Conservation (phyloP, 345 rosid genomes). For the Barbarea vulgaris region DNA sequence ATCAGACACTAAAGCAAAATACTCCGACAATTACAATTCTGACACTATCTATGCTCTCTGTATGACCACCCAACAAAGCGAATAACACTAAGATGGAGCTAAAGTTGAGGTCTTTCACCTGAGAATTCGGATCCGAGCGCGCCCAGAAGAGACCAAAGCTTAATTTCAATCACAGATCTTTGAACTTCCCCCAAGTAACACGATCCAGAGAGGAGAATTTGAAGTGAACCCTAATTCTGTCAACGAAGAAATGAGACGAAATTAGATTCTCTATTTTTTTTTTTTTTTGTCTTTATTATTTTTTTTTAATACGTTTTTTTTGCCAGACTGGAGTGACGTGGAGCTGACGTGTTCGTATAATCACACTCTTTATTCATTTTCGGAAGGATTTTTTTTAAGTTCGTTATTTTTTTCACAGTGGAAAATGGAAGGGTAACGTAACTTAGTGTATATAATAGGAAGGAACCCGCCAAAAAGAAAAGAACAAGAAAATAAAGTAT, state of each 20-base stretch:
- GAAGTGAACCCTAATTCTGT: constrained; percentile 34
- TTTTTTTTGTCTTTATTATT: not conserved
- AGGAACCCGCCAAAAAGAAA: not conserved
- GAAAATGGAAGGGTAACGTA: not conserved
- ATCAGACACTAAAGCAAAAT: constrained; percentile 16
- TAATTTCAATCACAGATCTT: constrained; percentile 26
- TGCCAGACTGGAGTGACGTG: constrained; percentile 24
- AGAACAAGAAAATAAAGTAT: too few species aligned
- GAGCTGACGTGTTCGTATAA: not conserved
- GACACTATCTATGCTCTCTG: constrained; percentile 16
- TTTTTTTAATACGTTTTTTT: not conserved
- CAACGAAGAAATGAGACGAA: constrained; percentile 34
- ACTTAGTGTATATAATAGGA: not conserved
- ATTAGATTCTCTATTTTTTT: not conserved
- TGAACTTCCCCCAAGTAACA: not conserved
- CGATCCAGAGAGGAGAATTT: constrained; percentile 22
- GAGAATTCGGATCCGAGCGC: constrained; percentile 6
- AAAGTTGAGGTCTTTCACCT: constrained; percentile 36
- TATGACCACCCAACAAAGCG: not conserved
- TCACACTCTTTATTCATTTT: not conserved
- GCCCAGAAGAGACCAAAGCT: constrained; percentile 15
- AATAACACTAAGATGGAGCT: constrained; percentile 17
- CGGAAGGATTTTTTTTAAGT: not conserved
- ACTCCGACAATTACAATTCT: not conserved
- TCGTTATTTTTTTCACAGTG: not conserved